phyloP scores from a whole-genome alignment of 129 eudicot genomes.

The Scalesia atractyloides region DNA sequence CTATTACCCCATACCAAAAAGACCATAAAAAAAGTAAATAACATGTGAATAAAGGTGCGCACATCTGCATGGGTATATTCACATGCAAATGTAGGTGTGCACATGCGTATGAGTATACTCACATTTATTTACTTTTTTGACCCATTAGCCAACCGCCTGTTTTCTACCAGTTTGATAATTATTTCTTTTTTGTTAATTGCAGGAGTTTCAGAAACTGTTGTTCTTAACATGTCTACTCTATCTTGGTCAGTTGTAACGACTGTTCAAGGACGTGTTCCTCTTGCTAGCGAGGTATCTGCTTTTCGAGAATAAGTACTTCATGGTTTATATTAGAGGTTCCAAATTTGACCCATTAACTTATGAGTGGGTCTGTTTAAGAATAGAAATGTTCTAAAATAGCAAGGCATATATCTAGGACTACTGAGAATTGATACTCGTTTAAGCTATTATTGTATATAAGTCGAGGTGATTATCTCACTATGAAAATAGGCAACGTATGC shows the following conservation, averaged over 20 bases:
- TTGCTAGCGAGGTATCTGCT: slow-evolving; percentile 89
- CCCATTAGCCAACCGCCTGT: not conserved
- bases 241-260: slow-evolving; percentile 90
- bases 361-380: not conserved
- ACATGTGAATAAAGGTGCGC: not conserved
- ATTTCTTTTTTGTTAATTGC: slow-evolving; percentile 18
- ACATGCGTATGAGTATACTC: not conserved
- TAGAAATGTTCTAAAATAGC: not conserved
- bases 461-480: not conserved
- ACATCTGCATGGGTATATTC: not conserved
- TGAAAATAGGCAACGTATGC: not conserved
- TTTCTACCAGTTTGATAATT: not conserved
- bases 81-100: not conserved
- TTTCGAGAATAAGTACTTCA: not conserved
- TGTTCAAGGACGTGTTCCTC: slow-evolving; percentile 87
- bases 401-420: not conserved
- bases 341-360: not conserved
- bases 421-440: not conserved
- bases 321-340: not conserved
- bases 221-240: slow-evolving; percentile 93
- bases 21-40: not conserved
- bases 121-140: not conserved
- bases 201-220: slow-evolving; percentile 93
- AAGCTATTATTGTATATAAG: not conserved
- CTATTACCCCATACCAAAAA: too few relatives aligned